Evolutionary conservation across 495 filamentous ascomycete species (phyloP).

Genomic region (Pyrenula massariospora): DNA sequence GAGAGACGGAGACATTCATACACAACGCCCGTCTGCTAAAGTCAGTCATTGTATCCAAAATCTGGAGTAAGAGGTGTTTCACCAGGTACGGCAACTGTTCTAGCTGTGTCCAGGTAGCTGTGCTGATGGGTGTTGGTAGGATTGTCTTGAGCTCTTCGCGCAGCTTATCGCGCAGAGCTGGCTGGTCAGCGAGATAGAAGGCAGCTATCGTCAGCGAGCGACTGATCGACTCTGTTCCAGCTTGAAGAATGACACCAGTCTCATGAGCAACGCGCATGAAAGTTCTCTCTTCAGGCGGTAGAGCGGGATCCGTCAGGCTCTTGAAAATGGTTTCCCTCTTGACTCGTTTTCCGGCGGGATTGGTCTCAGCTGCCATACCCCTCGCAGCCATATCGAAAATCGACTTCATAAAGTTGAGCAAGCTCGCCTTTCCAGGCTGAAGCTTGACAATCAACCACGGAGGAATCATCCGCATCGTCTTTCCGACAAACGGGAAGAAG

Average conservation of each 20-base stretch:
- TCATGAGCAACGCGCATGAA: conserved; percentile 24
- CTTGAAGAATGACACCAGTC: conserved; percentile 16
- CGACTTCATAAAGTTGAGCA: conserved; percentile 1
- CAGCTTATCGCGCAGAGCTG: conserved; percentile 2
- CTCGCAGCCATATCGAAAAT: background rate
- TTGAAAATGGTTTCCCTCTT: background rate
- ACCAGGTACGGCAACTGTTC: conserved; percentile 10
- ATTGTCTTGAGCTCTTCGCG: conserved; percentile 6
- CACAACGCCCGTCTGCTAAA: conserved; percentile 18
- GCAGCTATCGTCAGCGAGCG: conserved; percentile 4
- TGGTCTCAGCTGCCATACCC: background rate
- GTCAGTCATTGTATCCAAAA: conserved; percentile 3
- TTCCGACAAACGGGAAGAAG: conserved; percentile 16
- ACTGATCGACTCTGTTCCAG: conserved; percentile 9
- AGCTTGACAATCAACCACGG: conserved; percentile 9
- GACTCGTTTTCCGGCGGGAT: background rate
- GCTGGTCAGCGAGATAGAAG: conserved; percentile 9
- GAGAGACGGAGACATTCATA: conserved; percentile 30
- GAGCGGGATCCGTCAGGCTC: background rate
- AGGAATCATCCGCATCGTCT: conserved; percentile 9
- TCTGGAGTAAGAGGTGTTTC: conserved; percentile 5
- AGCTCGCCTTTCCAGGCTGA: conserved; percentile 12
- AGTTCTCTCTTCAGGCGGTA: conserved; percentile 17
- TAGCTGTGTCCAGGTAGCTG: conserved; percentile 2
- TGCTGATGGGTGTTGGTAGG: conserved; percentile 12